Percentiles rank a stretch among this genome's conserved stretches.
phyloP scores from a whole-genome alignment of 2,329 filamentous ascomycete species.

The Aspergillus persii region DNA sequence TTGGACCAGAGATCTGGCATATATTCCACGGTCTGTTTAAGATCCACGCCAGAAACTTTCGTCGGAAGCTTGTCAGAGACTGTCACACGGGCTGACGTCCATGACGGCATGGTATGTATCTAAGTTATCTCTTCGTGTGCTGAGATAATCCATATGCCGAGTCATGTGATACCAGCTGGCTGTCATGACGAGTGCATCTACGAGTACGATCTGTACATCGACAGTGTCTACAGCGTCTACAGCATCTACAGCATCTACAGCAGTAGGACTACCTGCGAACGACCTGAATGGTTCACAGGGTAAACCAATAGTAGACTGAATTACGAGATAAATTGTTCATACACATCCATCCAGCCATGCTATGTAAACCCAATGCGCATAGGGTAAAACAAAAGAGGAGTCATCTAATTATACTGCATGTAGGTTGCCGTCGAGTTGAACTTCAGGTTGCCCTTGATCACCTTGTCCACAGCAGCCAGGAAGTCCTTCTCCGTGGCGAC shows the following conservation, averaged over 20 bases:
- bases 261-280: not conserved
- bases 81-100: not conserved
- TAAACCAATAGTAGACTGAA: constrained; percentile 19
- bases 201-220: too few species aligned
- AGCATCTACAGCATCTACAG: too few species aligned
- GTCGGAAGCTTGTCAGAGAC: not conserved
- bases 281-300: constrained; percentile 3
- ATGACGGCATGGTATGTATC: not conserved
- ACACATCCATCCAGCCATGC: constrained; percentile 32
- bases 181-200: too few species aligned
- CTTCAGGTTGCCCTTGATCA: constrained; percentile 98
- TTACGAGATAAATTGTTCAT: constrained; percentile 32
- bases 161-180: constrained; percentile 11
- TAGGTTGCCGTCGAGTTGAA: constrained; percentile 98
- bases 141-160: constrained; percentile 5
- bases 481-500: constrained; percentile 99
- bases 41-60: too few species aligned
- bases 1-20: too few species aligned
- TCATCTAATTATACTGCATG: constrained; percentile 92
- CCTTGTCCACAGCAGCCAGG: constrained; percentile 95
- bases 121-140: not conserved
- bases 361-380: constrained; percentile 23
- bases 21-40: too few species aligned
- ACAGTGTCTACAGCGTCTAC: too few species aligned
- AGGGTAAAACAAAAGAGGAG: constrained; percentile 11